These are phyloP conservation scores for Emergomyces orientalis DNA, from an alignment of 2,329 filamentous ascomycete genomes.

Conservation along the genomic window DNA sequence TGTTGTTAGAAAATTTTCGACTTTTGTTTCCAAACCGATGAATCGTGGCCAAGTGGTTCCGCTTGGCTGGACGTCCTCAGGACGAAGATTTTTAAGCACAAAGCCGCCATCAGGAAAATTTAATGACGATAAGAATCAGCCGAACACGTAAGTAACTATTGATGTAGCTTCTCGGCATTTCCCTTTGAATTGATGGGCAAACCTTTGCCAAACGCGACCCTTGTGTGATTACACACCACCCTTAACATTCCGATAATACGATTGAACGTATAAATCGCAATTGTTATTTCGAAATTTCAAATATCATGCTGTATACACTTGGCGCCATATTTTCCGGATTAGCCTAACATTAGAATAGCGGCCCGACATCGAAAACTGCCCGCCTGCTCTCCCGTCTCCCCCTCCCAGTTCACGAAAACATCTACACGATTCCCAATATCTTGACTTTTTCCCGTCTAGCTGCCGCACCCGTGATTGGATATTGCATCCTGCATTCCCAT, in stretches of 20 bases:
- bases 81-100: constrained; percentile 9
- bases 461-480: constrained; percentile 76
- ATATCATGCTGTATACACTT: neutral
- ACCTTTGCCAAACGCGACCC: neutral
- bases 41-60: neutral
- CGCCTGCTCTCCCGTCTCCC: constrained; percentile 27
- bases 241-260: neutral
- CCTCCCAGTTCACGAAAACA: constrained; percentile 61
- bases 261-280: neutral
- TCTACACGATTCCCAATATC: constrained; percentile 93
- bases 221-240: neutral
- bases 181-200: neutral
- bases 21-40: neutral
- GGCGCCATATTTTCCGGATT: neutral
- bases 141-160: constrained; percentile 6
- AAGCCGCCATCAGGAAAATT: constrained; percentile 1
- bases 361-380: constrained; percentile 20
- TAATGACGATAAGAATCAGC: constrained; percentile 2
- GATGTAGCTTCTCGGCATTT: neutral
- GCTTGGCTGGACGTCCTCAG: neutral
- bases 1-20: neutral
- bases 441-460: constrained; percentile 78
- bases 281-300: neutral
- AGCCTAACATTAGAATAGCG: neutral
- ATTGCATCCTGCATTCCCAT: constrained; percentile 74